Percentiles rank a stretch among this genome's conserved stretches.
phyloP scores from a whole-genome alignment of 305 asterid genomes.

The Fraxinus sp. region DNA sequence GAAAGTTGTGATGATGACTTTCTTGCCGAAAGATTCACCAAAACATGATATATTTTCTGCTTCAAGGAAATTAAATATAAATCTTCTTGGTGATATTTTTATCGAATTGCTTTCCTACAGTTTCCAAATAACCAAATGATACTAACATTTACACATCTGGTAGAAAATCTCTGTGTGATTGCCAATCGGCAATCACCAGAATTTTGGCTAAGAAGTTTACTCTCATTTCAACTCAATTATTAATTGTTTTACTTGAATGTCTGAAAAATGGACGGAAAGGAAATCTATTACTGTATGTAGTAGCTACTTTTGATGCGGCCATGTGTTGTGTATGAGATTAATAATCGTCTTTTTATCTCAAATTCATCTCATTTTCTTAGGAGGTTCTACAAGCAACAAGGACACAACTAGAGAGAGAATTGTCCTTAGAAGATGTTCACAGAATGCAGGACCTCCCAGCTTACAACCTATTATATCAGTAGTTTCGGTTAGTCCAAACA shows the following conservation, averaged over 20 bases:
- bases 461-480: constrained; percentile 58
- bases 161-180: not conserved
- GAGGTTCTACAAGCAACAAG: constrained; percentile 78
- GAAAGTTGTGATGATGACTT: not conserved
- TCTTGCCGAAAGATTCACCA: not conserved
- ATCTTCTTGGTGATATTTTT: not conserved
- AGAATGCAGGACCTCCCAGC: constrained; percentile 81
- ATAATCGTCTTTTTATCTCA: not conserved
- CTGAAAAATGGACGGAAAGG: not conserved
- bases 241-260: not conserved
- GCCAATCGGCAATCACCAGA: not conserved
- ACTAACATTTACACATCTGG: not conserved
- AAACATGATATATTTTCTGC: not conserved
- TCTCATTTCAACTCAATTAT: not conserved
- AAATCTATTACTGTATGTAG: not conserved
- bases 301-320: not conserved
- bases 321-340: not conserved
- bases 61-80: not conserved
- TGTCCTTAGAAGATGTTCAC: constrained; percentile 77
- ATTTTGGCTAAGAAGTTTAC: not conserved
- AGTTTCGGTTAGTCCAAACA: constrained; percentile 7
- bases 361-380: constrained; percentile 30
- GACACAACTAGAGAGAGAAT: constrained; percentile 78
- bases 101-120: not conserved
- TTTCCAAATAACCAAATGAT: not conserved